phyloP scores from a whole-genome alignment of 176 grass and related monocot genomes.

The Pontederia crassipes region DNA sequence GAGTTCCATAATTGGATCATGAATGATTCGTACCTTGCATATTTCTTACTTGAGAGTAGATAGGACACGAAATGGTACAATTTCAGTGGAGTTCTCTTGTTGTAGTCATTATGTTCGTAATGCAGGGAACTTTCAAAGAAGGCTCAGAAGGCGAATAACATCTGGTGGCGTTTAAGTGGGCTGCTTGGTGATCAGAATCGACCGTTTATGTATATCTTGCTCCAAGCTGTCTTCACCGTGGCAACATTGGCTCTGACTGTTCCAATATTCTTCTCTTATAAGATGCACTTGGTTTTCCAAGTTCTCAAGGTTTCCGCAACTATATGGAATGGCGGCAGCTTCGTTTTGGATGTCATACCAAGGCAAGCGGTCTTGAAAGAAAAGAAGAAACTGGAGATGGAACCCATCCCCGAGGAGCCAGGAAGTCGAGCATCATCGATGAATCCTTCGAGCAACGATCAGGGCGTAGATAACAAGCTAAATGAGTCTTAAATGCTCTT shows the following conservation, averaged over 20 bases:
- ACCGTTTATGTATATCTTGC: constrained; percentile 77
- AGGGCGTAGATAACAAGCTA: too few species aligned
- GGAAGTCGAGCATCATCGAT: not conserved
- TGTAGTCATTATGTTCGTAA: not conserved
- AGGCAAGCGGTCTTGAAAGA: constrained; percentile 60
- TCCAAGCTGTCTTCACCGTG: constrained; percentile 77
- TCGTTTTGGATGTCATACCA: constrained; percentile 85
- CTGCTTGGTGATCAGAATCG: constrained; percentile 82
- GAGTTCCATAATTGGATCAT: too few species aligned
- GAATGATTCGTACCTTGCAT: too few species aligned
- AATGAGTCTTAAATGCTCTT: too few species aligned
- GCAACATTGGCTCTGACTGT: constrained; percentile 70
- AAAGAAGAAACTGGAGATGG: constrained; percentile 72
- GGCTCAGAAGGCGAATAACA: constrained; percentile 93
- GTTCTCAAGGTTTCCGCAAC: constrained; percentile 78
- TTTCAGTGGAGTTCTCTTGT: too few species aligned
- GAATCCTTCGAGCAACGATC: too few species aligned
- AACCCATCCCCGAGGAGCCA: constrained; percentile 28
- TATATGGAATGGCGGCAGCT: constrained; percentile 89
- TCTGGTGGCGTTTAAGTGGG: constrained; percentile 92
- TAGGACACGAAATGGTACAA: too few species aligned
- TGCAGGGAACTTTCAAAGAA: constrained; percentile 94
- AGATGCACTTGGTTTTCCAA: constrained; percentile 69
- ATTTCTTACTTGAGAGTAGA: too few species aligned
- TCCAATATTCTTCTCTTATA: constrained; percentile 88